Percentiles rank a stretch among this genome's conserved stretches.
phyloP scores from a whole-genome alignment of 345 rosid species.

The Eucalyptus pumila region DNA sequence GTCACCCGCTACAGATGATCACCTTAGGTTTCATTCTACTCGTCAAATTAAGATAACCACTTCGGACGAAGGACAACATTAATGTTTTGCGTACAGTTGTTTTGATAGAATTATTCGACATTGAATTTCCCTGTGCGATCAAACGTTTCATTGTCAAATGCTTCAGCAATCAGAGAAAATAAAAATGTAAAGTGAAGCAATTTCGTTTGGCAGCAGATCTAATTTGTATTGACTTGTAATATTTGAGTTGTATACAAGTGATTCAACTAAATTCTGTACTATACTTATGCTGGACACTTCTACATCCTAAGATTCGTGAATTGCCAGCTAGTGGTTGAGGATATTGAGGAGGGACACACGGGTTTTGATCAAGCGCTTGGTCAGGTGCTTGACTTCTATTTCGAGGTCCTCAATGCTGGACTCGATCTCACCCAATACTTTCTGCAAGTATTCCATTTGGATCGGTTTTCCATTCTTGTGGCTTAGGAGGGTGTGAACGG shows the following conservation, averaged over 20 bases:
- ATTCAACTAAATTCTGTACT: not conserved
- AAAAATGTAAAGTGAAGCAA: not conserved
- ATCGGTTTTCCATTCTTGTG: not conserved
- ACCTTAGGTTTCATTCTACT: not conserved
- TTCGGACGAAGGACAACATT: not conserved
- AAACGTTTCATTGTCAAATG: not conserved
- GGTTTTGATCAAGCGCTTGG: slow-evolving; percentile 22
- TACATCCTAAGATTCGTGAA: not conserved
- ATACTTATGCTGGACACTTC: not conserved
- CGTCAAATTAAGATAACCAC: not conserved
- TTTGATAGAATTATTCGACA: not conserved
- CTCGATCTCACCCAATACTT: slow-evolving; percentile 6
- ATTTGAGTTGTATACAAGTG: not conserved
- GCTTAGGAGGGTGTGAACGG: slow-evolving; percentile 1
- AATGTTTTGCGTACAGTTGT: not conserved
- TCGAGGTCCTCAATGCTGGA: slow-evolving; percentile 34
- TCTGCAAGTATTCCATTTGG: not conserved
- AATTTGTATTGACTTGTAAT: not conserved
- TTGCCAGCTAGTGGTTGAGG: not conserved
- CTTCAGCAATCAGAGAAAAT: not conserved
- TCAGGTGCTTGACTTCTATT: slow-evolving; percentile 24
- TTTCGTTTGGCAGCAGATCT: not conserved
- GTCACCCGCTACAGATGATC: not conserved
- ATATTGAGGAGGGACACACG: slow-evolving; percentile 32
- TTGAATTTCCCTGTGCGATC: not conserved